phyloP scores from a whole-genome alignment of 495 filamentous ascomycete species.

The Talaromyces proteolyticus region DNA sequence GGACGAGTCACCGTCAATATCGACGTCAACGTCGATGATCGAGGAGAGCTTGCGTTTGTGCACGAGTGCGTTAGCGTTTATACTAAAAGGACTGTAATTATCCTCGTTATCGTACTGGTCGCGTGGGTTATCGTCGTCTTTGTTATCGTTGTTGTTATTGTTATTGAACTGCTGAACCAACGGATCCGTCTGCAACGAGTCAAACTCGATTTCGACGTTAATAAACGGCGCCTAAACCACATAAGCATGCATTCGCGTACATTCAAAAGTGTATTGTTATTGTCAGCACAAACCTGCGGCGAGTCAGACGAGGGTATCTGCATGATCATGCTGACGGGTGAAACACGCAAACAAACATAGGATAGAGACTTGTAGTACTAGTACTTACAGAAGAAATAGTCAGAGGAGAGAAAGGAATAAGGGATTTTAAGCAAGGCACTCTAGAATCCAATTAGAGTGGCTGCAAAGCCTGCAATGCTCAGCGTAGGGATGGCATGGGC shows the following conservation, averaged over 20 bases:
- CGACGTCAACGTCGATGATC: not conserved
- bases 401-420: no score
- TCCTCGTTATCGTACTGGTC: not conserved
- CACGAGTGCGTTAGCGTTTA: no score
- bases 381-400: no score
- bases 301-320: no score
- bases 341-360: no score
- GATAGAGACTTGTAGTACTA: no score
- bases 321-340: no score
- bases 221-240: conserved; percentile 5
- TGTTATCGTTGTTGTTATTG: conserved; percentile 1
- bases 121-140: not conserved
- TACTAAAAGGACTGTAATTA: not conserved
- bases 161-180: conserved; percentile 14
- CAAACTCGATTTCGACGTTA: conserved; percentile 8
- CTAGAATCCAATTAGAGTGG: no score
- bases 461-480: not conserved
- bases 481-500: not conserved
- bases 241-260: no score
- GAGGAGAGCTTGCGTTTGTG: conserved; percentile 15
- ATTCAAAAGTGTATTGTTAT: no score
- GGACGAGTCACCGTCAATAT: conserved; percentile 11
- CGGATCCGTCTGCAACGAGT: conserved; percentile 13
- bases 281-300: not conserved
- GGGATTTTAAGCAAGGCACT: no score